These are phyloP conservation scores for Vigna unguiculata DNA, from an alignment of 306 rosid genomes.

Conservation along the genomic window DNA sequence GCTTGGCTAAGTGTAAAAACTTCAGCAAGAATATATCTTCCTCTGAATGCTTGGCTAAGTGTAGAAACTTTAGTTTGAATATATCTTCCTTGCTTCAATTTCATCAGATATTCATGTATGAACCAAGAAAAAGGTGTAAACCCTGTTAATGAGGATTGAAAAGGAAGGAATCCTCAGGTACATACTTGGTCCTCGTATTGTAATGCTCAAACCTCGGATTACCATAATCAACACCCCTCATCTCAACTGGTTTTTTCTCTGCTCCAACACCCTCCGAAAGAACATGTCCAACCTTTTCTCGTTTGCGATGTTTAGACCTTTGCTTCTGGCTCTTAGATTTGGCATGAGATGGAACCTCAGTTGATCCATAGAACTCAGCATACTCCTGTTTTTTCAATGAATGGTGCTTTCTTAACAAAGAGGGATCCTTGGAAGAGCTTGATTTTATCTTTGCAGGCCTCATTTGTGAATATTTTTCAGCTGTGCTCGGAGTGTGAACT, in stretches of 20 bases:
- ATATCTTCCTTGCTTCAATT: constrained; percentile 23
- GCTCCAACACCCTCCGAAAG: constrained; percentile 54
- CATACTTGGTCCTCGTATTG: constrained; percentile 71
- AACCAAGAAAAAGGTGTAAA: constrained; percentile 15
- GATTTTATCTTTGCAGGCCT: constrained; percentile 78
- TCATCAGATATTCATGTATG: constrained; percentile 38
- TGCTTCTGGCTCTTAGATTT: constrained; percentile 85
- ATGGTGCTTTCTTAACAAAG: constrained; percentile 73
- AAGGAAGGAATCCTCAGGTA: constrained; percentile 57
- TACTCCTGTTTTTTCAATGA: constrained; percentile 74
- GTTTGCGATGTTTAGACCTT: constrained; percentile 74
- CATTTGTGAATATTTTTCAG: constrained; percentile 66
- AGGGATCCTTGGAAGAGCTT: constrained; percentile 77
- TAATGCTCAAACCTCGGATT: constrained; percentile 69
- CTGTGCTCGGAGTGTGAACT: constrained; percentile 57
- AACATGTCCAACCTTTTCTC: constrained; percentile 80
- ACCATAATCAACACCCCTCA: constrained; percentile 57
- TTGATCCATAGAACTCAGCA: constrained; percentile 76
- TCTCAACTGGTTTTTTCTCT: constrained; percentile 61
- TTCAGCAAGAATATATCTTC: constrained; percentile 38
- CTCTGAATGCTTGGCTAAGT: constrained; percentile 16
- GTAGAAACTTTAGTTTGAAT: constrained; percentile 41
- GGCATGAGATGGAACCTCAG: constrained; percentile 62
- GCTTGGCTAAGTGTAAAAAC: constrained; percentile 34
- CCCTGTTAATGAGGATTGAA: constrained; percentile 47